A percentile compares a stretch with the other conserved stretches of the same genome.
These are phyloP conservation scores for Nakaseomyces bracarensis DNA, from an alignment of 1,139 yeast species.

Conservation along the genomic window DNA sequence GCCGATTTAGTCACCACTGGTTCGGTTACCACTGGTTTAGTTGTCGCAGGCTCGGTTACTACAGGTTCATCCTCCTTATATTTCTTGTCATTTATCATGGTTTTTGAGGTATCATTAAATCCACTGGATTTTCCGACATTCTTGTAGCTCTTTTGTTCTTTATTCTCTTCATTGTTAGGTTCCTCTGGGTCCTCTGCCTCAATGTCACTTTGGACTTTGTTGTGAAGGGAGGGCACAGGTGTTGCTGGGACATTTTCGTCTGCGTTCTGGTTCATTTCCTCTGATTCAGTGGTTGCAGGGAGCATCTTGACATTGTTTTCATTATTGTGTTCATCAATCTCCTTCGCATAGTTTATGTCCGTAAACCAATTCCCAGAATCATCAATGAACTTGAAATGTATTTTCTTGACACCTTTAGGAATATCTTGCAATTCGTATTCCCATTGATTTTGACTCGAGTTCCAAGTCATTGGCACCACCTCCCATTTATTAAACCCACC, in stretches of 20 bases:
- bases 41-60: too few species aligned
- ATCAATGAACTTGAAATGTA: slow-evolving; percentile 30
- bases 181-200: background rate
- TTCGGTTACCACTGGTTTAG: too few species aligned
- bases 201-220: too few species aligned
- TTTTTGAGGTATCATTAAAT: too few species aligned
- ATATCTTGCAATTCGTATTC: slow-evolving; percentile 13
- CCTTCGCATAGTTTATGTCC: slow-evolving; percentile 38
- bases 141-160: too few species aligned
- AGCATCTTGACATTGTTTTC: slow-evolving; percentile 44
- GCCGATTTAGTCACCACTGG: too few species aligned
- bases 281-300: slow-evolving; percentile 6
- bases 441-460: slow-evolving; percentile 16
- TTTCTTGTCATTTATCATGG: too few species aligned
- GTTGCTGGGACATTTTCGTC: slow-evolving; percentile 13
- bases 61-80: too few species aligned
- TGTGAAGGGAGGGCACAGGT: slow-evolving; percentile 14
- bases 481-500: slow-evolving; percentile 28
- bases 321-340: slow-evolving; percentile 47
- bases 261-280: slow-evolving; percentile 4
- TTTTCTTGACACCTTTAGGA: slow-evolving; percentile 9
- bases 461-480: slow-evolving; percentile 20
- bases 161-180: too few species aligned
- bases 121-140: too few species aligned
- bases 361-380: slow-evolving; percentile 49